Evolutionary conservation across 129 eudicot genomes (phyloP).

Genomic region (Pittosporum tobira): DNA sequence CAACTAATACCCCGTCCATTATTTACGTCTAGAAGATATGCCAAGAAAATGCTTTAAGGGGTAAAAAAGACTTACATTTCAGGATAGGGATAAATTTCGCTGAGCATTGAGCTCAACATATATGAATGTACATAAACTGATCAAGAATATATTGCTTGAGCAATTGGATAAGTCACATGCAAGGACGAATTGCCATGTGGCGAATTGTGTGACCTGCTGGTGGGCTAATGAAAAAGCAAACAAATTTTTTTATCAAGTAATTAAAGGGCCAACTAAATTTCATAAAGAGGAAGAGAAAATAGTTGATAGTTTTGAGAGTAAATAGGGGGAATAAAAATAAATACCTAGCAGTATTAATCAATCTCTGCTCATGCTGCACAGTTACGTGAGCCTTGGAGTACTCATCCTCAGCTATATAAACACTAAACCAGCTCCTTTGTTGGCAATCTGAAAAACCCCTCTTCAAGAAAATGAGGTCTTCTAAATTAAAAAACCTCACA

Average conservation of each 20-base stretch:
- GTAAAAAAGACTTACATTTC: conserved; percentile 9
- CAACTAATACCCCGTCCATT: not conserved
- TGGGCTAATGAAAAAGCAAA: conserved; percentile 19
- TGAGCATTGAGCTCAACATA: not conserved
- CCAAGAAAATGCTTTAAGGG: not conserved
- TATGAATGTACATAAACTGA: not conserved
- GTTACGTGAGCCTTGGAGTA: conserved; percentile 11
- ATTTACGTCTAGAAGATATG: not conserved
- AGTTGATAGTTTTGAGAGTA: not conserved
- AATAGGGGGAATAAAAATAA: conserved; percentile 17
- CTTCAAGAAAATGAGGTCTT: conserved; percentile 23
- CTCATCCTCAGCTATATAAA: conserved; percentile 39
- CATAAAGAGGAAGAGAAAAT: conserved; percentile 4
- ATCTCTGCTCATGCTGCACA: conserved; percentile 12
- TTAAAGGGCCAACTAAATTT: conserved; percentile 10
- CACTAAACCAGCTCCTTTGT: conserved; percentile 18
- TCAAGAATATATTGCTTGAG: not conserved
- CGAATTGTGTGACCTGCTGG: conserved; percentile 3
- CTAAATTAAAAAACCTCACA: conserved; percentile 37
- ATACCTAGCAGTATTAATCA: conserved; percentile 5
- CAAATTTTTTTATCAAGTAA: no score
- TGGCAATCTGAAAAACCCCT: conserved; percentile 18
- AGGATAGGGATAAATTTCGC: not conserved
- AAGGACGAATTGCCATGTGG: not conserved
- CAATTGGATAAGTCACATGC: conserved; percentile 5